Percentiles rank a stretch among this genome's conserved stretches.
Evolutionary conservation across 805 yeast genomes (phyloP).

Genomic region (Candida peoriensis): DNA sequence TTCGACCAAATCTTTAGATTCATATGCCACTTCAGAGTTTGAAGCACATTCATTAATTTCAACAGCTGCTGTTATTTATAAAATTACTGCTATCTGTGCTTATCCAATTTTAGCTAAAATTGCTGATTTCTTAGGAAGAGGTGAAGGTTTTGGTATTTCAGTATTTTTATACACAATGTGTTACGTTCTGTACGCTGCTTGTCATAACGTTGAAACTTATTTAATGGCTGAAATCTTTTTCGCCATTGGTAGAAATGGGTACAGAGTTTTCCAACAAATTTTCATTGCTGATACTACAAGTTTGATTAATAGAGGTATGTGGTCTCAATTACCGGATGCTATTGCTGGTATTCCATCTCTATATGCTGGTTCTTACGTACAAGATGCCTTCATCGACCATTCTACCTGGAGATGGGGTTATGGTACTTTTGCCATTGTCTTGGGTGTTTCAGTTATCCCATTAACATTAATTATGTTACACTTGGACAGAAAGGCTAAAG

Average conservation of each 20-base stretch:
- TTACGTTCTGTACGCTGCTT: slow-evolving; percentile 30
- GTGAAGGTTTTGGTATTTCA: slow-evolving; percentile 32
- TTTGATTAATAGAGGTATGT: slow-evolving; percentile 33
- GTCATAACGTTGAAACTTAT: slow-evolving; percentile 28
- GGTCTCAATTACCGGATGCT: slow-evolving; percentile 32
- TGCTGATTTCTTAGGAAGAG: slow-evolving; percentile 33
- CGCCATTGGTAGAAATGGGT: slow-evolving; percentile 35
- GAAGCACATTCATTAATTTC: slow-evolving; percentile 33
- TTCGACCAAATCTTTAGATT: slow-evolving; percentile 20
- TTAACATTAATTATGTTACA: slow-evolving; percentile 21
- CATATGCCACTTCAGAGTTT: slow-evolving; percentile 34
- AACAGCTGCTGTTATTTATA: slow-evolving; percentile 33
- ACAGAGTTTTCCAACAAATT: slow-evolving; percentile 30
- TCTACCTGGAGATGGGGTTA: slow-evolving; percentile 47
- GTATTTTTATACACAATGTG: slow-evolving; percentile 28
- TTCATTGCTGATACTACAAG: slow-evolving; percentile 36
- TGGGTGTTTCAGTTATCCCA: slow-evolving; percentile 19
- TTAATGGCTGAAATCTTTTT: slow-evolving; percentile 31
- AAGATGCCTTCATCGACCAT: slow-evolving; percentile 26
- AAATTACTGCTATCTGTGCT: slow-evolving; percentile 32
- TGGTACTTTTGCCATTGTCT: slow-evolving; percentile 39
- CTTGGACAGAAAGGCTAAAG: slow-evolving; percentile 18
- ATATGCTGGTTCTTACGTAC: slow-evolving; percentile 25
- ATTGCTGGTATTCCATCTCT: slow-evolving; percentile 25
- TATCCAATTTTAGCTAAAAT: slow-evolving; percentile 35